Evolutionary conservation across 345 rosid genomes (phyloP).

Genomic region (Eucalyptus shirleyi): DNA sequence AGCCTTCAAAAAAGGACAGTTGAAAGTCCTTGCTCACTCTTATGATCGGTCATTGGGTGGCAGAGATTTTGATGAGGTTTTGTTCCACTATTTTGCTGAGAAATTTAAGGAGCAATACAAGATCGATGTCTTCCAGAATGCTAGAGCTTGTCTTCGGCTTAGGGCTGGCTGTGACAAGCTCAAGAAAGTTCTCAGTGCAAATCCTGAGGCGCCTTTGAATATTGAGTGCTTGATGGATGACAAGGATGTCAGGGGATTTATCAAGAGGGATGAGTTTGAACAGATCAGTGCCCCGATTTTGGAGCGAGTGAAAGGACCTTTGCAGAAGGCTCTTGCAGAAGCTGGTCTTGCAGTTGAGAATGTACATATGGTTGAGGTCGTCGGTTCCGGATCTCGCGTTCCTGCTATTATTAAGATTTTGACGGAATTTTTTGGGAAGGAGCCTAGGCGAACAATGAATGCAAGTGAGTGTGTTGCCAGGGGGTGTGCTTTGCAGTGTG

Average conservation of each 20-base stretch:
- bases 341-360: slow-evolving; percentile 67
- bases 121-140: slow-evolving; percentile 84
- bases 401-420: slow-evolving; percentile 77
- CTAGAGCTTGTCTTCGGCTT: slow-evolving; percentile 77
- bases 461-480: slow-evolving; percentile 96
- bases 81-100: slow-evolving; percentile 66
- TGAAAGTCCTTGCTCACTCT: slow-evolving; percentile 65
- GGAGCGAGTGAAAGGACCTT: slow-evolving; percentile 84
- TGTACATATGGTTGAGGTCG: slow-evolving; percentile 87
- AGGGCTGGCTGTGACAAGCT: slow-evolving; percentile 84
- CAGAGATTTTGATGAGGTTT: slow-evolving; percentile 88
- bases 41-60: slow-evolving; percentile 85
- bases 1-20: slow-evolving; percentile 81
- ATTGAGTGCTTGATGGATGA: slow-evolving; percentile 96
- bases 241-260: slow-evolving; percentile 83
- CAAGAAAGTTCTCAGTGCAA: slow-evolving; percentile 94
- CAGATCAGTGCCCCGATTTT: slow-evolving; percentile 67
- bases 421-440: slow-evolving; percentile 94
- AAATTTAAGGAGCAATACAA: slow-evolving; percentile 86
- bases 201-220: slow-evolving; percentile 79
- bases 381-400: slow-evolving; percentile 84
- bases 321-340: slow-evolving; percentile 88
- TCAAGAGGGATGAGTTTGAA: slow-evolving; percentile 93
- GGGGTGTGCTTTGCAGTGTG: slow-evolving; percentile 90
- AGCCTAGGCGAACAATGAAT: slow-evolving; percentile 94